Evolutionary conservation across 2,329 filamentous ascomycete genomes (phyloP).

Genomic region (Colletotrichum eremochloae): DNA sequence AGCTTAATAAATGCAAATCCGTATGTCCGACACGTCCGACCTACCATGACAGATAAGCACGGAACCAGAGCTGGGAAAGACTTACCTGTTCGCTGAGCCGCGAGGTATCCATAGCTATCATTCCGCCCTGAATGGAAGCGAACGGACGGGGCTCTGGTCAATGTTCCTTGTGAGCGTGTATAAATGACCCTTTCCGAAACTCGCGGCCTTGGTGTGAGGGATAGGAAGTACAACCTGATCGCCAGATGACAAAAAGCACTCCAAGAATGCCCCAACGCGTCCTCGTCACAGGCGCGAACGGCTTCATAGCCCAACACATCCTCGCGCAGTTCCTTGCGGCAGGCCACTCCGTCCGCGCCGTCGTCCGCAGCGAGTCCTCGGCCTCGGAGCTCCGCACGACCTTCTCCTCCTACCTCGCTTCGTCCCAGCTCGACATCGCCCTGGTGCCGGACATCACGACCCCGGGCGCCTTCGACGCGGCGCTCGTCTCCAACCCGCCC

Average conservation of each 20-base stretch:
- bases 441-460: constrained; percentile 53
- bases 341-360: constrained; percentile 56
- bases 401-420: constrained; percentile 6
- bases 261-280: constrained; percentile 32
- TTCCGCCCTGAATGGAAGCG: neutral
- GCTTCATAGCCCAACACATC: constrained; percentile 58
- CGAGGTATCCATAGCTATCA: neutral
- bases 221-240: too few species aligned
- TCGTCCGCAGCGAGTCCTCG: constrained; percentile 48
- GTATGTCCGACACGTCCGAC: neutral
- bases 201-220: too few species aligned
- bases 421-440: constrained; percentile 45
- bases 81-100: neutral
- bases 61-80: neutral
- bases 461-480: constrained; percentile 52
- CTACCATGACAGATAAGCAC: neutral
- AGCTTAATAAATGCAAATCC: neutral
- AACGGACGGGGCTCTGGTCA: too few species aligned
- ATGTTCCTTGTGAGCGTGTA: neutral
- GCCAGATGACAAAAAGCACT: too few species aligned
- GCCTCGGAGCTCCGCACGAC: constrained; percentile 6
- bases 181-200: neutral
- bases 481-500: constrained; percentile 57
- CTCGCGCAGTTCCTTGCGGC: constrained; percentile 51
- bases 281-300: constrained; percentile 57